Base-by-base conservation (phyloP, 495 filamentous ascomycete genomes). In the Echria macrotheca region DNA sequence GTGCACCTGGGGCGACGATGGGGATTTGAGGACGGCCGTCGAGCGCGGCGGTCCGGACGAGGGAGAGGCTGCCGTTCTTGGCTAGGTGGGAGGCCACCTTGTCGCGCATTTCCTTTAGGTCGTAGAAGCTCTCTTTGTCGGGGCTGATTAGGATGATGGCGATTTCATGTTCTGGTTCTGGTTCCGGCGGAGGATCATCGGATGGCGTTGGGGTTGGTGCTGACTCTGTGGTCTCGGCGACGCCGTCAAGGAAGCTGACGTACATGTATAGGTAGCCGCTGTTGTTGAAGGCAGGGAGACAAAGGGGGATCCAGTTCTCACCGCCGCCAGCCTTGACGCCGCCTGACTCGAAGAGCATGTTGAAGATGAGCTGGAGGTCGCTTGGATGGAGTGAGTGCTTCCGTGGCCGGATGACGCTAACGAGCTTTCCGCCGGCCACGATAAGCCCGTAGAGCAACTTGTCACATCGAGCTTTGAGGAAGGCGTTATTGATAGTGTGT, bases 211-310 rank as follows among this genome's bases (percentile, higher is more conserved):
- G 35, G 25, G 29, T 24, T 11, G 28, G 23, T 17, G 55, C 57
- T 32, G 66, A 67, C 29, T 23, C 29, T 43, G 10, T 31, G 19
- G 43, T 28, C 18, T 67, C 65, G n/a, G 65, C 64, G 4, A 35
- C 41, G 11, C 46, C 39, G 54, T 77, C 74, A 44, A 97, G 76
- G 61, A 96, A 99, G 68, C 87, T 93, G 63, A 97, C 91, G 63
- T 96, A 99, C 87, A 96, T 96, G 71, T 97, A 96, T 2, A 99
- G 77, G 63, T 93, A 97, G n/a, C 94, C 94, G 39, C 82, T 85
- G 59, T 86, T 95, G 70, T 99, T 99, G 72, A 99, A 99, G 5
- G 89, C 91, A 8, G 94, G 94, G 8, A 99, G 78, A 56, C 94
- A 97, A 6, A 99, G 76, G 2, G 94, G 94, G 29, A 96, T 91